Conservation (phyloP, 2,329 filamentous ascomycete species). For the Fusarium sp. region DNA sequence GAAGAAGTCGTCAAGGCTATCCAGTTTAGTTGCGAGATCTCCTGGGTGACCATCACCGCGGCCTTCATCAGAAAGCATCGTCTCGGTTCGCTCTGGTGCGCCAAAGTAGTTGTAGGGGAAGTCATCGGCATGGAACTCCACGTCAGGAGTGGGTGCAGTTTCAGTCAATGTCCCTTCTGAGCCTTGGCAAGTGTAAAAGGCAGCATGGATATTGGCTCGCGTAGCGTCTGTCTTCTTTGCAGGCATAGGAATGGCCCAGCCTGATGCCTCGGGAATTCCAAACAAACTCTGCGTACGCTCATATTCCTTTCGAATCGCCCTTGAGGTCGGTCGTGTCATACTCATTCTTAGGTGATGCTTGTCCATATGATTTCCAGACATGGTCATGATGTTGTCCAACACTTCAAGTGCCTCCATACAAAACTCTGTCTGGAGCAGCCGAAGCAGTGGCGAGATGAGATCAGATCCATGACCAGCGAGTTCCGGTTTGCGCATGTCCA, state of each 20-base stretch:
- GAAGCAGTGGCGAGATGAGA: conserved; percentile 89
- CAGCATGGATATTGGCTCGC: conserved; percentile 91
- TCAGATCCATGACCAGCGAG: conserved; percentile 93
- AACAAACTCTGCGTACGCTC: conserved; percentile 94
- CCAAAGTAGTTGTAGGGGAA: conserved; percentile 85
- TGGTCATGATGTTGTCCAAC: conserved; percentile 93
- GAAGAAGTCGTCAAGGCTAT: conserved; percentile 85
- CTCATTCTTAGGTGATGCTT: conserved; percentile 97
- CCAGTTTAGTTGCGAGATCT: conserved; percentile 83
- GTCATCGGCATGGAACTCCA: conserved; percentile 93
- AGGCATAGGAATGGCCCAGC: conserved; percentile 95
- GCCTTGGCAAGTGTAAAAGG: conserved; percentile 92
- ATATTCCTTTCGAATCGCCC: conserved; percentile 90
- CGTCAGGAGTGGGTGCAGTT: conserved; percentile 79
- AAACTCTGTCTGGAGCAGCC: conserved; percentile 90
- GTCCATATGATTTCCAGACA: conserved; percentile 92
- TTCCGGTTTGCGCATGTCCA: conserved; percentile 92
- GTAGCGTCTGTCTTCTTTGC: conserved; percentile 89
- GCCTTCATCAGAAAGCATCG: conserved; percentile 90
- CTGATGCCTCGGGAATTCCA: conserved; percentile 93
- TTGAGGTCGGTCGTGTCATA: conserved; percentile 90
- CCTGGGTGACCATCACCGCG: conserved; percentile 75
- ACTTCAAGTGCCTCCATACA: conserved; percentile 93
- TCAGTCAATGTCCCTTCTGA: conserved; percentile 68
- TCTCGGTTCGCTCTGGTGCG: conserved; percentile 78